Conservation (phyloP, 116 monocot genomes). For the Phalaenopsis hybrid region DNA sequence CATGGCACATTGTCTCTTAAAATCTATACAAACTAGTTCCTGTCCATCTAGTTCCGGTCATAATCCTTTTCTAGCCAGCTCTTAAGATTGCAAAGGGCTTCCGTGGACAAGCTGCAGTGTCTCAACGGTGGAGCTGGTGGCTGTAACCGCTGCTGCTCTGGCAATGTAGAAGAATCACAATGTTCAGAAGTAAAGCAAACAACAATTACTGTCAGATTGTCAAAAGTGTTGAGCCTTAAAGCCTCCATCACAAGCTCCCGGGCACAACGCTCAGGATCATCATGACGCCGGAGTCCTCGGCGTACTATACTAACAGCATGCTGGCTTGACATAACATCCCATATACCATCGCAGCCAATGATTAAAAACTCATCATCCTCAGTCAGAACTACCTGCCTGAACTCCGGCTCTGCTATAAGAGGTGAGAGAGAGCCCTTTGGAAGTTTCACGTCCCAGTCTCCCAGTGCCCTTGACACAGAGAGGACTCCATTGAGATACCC, state of each 20-base stretch:
- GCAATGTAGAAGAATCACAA: conserved; percentile 10
- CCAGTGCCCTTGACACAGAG: conserved; percentile 58
- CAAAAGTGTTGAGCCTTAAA: conserved; percentile 38
- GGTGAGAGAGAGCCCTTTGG: conserved; percentile 43
- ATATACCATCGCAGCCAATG: conserved; percentile 74
- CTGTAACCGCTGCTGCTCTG: conserved; percentile 5
- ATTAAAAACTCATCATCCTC: conserved; percentile 79
- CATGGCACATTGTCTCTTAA: not conserved
- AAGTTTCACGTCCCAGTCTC: conserved; percentile 73
- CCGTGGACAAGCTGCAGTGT: conserved; percentile 54
- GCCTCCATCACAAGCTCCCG: conserved; percentile 66
- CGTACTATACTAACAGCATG: conserved; percentile 57
- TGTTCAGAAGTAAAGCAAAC: conserved; percentile 50
- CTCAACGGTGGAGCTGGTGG: conserved; percentile 9
- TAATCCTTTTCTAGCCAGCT: conserved; percentile 30
- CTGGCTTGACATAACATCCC: conserved; percentile 79
- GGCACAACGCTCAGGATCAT: conserved; percentile 54
- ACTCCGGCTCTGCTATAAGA: conserved; percentile 64
- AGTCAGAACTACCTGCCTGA: conserved; percentile 30
- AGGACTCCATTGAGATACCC: conserved; percentile 78
- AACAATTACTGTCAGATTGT: conserved; percentile 65
- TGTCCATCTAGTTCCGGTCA: not conserved
- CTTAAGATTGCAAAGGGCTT: conserved; percentile 56
- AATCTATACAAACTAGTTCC: not conserved
- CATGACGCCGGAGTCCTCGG: conserved; percentile 49